Evolutionary conservation across 2,329 filamentous ascomycete genomes (phyloP).

Genomic region (Trichoderma koningii): DNA sequence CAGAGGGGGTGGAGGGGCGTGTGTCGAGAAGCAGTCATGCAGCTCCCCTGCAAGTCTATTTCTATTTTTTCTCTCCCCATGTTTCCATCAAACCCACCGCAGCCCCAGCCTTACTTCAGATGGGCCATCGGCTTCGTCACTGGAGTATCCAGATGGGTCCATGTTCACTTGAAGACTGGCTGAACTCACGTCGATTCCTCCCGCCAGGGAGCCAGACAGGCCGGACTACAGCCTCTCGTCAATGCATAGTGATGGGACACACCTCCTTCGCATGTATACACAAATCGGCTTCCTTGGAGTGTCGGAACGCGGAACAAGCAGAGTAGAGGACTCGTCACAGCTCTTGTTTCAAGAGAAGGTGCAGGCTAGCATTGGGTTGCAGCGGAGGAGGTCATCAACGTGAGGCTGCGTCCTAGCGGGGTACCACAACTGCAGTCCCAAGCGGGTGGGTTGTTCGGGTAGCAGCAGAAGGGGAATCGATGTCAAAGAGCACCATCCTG

Average conservation of each 20-base stretch:
- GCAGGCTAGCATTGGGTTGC: conserved; percentile 1
- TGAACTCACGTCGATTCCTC: neutral
- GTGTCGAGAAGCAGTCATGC: conserved; percentile 5
- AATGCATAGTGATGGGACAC: neutral
- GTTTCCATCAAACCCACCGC: conserved; percentile 4
- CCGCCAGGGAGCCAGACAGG: neutral
- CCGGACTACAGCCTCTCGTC: neutral
- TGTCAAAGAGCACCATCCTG: neutral
- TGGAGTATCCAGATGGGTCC: conserved; percentile 3
- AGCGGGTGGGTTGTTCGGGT: neutral
- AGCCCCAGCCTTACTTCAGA: conserved; percentile 15
- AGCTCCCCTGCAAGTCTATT: conserved; percentile 12
- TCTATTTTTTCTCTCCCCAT: conserved; percentile 22
- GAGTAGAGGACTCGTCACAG: neutral
- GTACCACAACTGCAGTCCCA: conserved; percentile 7
- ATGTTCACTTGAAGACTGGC: too few relatives aligned
- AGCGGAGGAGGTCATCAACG: neutral
- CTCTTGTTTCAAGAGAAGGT: neutral
- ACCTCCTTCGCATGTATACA: neutral
- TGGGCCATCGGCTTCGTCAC: conserved; percentile 11
- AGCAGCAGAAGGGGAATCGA: neutral
- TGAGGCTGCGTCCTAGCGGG: neutral
- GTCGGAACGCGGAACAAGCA: neutral
- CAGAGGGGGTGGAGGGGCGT: conserved; percentile 11
- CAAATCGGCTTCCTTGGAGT: too few relatives aligned